Percentiles rank a stretch among this genome's conserved stretches.
These are phyloP conservation scores for Entoloma clypeatum DNA, from an alignment of 1,284 basidiomycete genomes.

Conservation along the genomic window DNA sequence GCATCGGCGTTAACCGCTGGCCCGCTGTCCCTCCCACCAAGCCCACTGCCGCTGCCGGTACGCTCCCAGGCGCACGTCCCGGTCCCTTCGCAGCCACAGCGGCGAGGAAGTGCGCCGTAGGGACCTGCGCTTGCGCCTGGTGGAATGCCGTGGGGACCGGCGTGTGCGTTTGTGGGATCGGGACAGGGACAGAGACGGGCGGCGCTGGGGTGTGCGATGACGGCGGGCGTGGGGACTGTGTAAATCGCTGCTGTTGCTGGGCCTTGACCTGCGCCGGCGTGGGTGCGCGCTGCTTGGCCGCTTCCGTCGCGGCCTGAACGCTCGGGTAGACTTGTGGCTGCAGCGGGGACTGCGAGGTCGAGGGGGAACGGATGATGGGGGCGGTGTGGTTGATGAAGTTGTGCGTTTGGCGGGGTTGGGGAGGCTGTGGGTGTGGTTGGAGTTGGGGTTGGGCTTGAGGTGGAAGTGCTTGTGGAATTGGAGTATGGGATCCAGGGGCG, in stretches of 20 bases:
- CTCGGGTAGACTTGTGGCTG: conserved; percentile 35
- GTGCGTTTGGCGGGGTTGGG: conserved; percentile 24
- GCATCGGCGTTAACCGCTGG: conserved; percentile 8
- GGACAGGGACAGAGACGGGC: neutral
- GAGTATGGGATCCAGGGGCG: no score
- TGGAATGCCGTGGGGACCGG: conserved; percentile 14
- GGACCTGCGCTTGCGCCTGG: conserved; percentile 4
- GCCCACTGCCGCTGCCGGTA: no score
- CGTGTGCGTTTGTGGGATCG: conserved; percentile 7
- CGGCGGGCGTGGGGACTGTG: conserved; percentile 17
- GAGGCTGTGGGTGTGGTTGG: conserved; percentile 23
- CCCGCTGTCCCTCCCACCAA: no score
- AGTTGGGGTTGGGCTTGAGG: conserved; percentile 25
- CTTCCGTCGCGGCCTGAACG: conserved; percentile 33
- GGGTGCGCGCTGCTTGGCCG: conserved; percentile 25
- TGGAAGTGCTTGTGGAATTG: no score
- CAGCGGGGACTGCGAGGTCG: conserved; percentile 23
- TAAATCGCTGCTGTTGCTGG: no score
- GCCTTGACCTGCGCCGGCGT: conserved; percentile 27
- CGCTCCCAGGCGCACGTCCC: no score
- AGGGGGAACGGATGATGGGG: conserved; percentile 18
- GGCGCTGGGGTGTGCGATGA: conserved; percentile 13
- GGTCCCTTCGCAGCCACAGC: conserved; percentile 8
- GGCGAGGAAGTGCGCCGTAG: conserved; percentile 8
- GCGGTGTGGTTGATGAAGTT: conserved; percentile 31